These are phyloP conservation scores for Anaeramoeba flamelloides DNA, from an alignment of 78 protist species.

Conservation along the genomic window DNA sequence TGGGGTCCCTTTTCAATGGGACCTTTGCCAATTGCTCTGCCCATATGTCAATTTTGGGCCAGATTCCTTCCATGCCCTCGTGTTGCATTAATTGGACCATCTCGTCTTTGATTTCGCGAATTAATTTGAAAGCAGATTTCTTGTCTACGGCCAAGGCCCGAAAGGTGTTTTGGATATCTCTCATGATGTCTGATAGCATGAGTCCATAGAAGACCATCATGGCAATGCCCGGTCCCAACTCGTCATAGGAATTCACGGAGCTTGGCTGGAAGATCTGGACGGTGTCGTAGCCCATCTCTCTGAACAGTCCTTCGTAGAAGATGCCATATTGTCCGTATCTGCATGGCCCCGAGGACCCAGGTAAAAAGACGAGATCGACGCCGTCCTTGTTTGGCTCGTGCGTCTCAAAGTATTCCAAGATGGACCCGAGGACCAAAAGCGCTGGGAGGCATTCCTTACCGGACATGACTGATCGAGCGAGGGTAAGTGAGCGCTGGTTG, in stretches of 20 bases:
- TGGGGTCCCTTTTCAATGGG: neutral
- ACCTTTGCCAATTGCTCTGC: neutral
- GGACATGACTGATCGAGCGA: neutral
- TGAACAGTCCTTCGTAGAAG: neutral
- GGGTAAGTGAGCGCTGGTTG: too few relatives aligned
- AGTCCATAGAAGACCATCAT: neutral
- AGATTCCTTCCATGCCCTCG: neutral
- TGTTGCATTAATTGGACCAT: neutral
- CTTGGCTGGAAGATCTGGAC: neutral
- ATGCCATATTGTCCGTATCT: neutral
- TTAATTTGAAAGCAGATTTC: neutral
- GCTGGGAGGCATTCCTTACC: neutral
- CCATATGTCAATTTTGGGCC: neutral
- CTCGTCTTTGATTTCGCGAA: neutral
- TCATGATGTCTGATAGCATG: neutral
- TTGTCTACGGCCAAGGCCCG: neutral
- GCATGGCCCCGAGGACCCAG: neutral
- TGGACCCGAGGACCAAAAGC: neutral
- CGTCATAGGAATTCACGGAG: neutral
- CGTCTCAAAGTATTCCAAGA: neutral
- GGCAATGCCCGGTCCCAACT: neutral
- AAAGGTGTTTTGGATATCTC: neutral
- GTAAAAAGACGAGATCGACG: neutral
- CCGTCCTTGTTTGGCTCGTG: neutral
- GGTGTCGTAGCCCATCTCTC: neutral